Evolutionary conservation across 1,139 yeast genomes (phyloP), one percentile per base, ranked within the genome.

Genomic region (Kurtzmaniella quercitrusa): DNA sequence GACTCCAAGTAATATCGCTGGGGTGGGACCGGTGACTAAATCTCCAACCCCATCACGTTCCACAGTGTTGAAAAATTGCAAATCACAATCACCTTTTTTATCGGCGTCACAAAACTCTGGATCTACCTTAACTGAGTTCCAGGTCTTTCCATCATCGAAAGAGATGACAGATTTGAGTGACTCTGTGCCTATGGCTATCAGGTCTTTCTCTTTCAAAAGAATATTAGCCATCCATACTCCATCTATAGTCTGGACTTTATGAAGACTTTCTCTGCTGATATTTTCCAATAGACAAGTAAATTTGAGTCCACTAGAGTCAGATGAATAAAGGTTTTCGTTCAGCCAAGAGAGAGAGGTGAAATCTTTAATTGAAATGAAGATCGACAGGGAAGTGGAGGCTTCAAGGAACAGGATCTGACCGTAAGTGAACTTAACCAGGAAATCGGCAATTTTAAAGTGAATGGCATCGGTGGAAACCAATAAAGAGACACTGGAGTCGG

Each of bases 171-270:
- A 52, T 16, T 51, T 48, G n/a, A 17, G n/a, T 18, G 4, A 4
- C 39, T 50, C 55, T 4, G 36, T 14, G 4, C 36, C 36, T 14
- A 14, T 16, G 11, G 18, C 16, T 12, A 31, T 14, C 16, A 16
- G 36, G 14, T 16, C 36, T 31, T 16, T 31, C 1, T 60, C 64
- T 10, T 60, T 63, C 16, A 63, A 55, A 16, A 70, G 54, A 14
- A 56, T 54, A 50, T 77, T 77, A n/a, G 82, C 79, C 39, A 85
- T 57, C 83, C 89, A 78, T 16, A 80, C 79, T 12, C 94, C 94
- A 48, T 85, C 90, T 37, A 85, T 70, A n/a, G 73, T 73, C 49
- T 80, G 75, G 9, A 82, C 70, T 49, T 79, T 79, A 37, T 70
- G 73, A 18, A 82, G 56, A 17, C 73, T 68, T 18, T 68, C 70